These are phyloP conservation scores for Reticulomyxa filosa DNA, from an alignment of 78 protist genomes.

Conservation along the genomic window DNA sequence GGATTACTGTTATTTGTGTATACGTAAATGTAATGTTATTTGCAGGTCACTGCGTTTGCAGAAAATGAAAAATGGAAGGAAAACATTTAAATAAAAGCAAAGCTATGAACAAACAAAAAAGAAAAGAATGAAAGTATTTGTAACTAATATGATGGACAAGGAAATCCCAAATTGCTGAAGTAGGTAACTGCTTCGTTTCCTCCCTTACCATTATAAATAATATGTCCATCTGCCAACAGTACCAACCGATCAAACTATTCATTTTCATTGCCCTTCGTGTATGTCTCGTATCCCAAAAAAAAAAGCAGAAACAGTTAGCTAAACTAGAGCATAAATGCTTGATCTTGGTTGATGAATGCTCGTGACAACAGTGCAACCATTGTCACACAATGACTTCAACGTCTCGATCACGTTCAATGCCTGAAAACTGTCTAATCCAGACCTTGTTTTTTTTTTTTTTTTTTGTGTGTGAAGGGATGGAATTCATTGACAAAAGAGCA, in stretches of 20 bases:
- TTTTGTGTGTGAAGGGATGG: too few relatives aligned
- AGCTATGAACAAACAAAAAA: too few relatives aligned
- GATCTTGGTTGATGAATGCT: constrained; percentile 67
- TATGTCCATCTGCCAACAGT: background rate
- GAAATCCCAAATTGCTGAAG: constrained; percentile 14
- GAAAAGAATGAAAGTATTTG: too few relatives aligned
- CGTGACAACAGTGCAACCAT: constrained; percentile 21
- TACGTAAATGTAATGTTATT: too few relatives aligned
- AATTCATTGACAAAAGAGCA: too few relatives aligned
- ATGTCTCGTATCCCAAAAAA: too few relatives aligned
- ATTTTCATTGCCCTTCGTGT: too few relatives aligned
- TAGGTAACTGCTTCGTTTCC: background rate
- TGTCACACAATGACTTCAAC: background rate
- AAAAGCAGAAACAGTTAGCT: background rate
- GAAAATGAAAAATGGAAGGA: too few relatives aligned
- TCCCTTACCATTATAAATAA: background rate
- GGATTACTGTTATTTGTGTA: too few relatives aligned
- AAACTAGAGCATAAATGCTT: constrained; percentile 25
- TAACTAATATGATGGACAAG: too few relatives aligned
- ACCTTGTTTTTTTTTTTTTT: constrained; percentile 50
- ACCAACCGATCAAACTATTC: background rate
- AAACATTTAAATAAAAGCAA: too few relatives aligned
- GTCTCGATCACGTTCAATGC: background rate
- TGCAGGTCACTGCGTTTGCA: too few relatives aligned
- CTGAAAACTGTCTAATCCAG: background rate